These are phyloP conservation scores for Nematocida displodere DNA, from an alignment of 371 early-diverging fungal genomes.

Conservation along the genomic window DNA sequence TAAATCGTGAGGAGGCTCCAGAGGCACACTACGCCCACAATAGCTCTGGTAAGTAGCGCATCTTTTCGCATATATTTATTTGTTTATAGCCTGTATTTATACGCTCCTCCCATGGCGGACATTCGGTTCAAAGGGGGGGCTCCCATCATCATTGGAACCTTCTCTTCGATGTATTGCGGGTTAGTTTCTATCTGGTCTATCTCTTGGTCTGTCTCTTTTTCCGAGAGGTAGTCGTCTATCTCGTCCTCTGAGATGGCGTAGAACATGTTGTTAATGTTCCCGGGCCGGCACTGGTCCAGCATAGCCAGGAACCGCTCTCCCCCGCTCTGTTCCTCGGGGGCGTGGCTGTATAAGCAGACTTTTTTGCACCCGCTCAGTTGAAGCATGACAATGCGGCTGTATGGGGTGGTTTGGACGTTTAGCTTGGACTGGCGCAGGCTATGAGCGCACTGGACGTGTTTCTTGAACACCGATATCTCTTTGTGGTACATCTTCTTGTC, in stretches of 20 bases:
- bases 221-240: not conserved
- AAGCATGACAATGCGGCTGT: constrained; percentile 15
- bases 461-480: not conserved
- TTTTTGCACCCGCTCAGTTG: not conserved
- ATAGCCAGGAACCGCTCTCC: not conserved
- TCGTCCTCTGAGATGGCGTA: not conserved
- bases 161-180: no score
- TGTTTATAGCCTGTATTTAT: constrained; percentile 42
- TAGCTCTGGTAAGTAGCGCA: constrained; percentile 7
- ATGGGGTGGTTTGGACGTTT: not conserved
- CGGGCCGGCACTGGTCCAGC: constrained; percentile 12
- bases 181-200: not conserved
- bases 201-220: not conserved
- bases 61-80: constrained; percentile 60
- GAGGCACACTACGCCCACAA: constrained; percentile 8
- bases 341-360: constrained; percentile 24
- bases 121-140: no score
- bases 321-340: not conserved
- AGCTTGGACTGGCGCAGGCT: not conserved
- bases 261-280: constrained; percentile 40
- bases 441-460: not conserved
- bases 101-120: no score
- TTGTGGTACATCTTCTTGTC: not conserved
- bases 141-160: no score
- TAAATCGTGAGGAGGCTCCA: constrained; percentile 46